Evolutionary conservation across 176 grass and related monocot genomes (phyloP).

Genomic region (Eleusine coracana): DNA sequence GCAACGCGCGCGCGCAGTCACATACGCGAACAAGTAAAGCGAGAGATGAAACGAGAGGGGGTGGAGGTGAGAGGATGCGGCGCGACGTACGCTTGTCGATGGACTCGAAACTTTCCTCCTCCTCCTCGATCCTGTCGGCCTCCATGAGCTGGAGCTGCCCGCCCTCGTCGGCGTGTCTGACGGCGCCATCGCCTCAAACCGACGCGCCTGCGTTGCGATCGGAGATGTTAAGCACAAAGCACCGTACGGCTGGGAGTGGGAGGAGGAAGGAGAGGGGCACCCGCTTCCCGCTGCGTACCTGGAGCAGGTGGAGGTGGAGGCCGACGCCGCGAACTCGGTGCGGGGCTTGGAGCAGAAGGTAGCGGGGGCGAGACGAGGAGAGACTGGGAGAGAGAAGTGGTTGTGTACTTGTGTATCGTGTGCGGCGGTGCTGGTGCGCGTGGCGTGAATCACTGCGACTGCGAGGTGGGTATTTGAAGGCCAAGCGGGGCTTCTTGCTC

Average conservation of each 20-base stretch:
- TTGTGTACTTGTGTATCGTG: not conserved
- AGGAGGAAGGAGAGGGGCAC: no score
- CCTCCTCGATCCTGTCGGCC: conserved; percentile 48
- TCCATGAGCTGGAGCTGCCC: conserved; percentile 94
- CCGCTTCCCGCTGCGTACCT: conserved; percentile 1
- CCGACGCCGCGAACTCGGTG: not conserved
- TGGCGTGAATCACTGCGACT: not conserved
- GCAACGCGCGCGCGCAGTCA: not conserved
- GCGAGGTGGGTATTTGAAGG: conserved; percentile 16
- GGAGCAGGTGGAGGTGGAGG: not conserved
- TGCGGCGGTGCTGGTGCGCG: not conserved
- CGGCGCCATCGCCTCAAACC: conserved; percentile 29
- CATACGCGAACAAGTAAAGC: conserved; percentile 21
- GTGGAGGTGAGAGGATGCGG: not conserved
- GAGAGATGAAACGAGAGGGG: not conserved
- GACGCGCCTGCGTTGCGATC: conserved; percentile 19
- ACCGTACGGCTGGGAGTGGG: not conserved
- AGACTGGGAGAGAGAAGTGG: not conserved
- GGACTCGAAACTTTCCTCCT: conserved; percentile 87
- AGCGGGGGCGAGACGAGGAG: not conserved
- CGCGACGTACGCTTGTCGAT: conserved; percentile 73
- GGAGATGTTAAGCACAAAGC: not conserved
- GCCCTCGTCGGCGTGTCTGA: conserved; percentile 72
- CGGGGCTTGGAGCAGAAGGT: conserved; percentile 24
- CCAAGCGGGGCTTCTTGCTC: not conserved